Base-by-base conservation (phyloP, 2,329 filamentous ascomycete genomes). In the Colletotrichum godetiae region DNA sequence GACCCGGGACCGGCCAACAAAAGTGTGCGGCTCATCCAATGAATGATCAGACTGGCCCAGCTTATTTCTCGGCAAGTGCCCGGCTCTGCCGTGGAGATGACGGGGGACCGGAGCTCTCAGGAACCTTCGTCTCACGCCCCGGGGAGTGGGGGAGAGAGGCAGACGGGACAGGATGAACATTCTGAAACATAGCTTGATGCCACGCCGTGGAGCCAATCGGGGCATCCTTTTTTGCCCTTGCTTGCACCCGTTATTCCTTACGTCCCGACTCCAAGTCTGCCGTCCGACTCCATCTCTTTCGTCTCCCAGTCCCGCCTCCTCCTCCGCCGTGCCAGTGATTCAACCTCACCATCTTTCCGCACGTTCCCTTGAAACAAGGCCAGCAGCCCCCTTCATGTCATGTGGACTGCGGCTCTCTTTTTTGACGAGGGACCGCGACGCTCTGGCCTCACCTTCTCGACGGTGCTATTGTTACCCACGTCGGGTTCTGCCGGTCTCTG, bases 361-460 rank as follows among this genome's bases (percentile, higher is more conserved):
- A 72, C 59, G 63, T 72, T 55, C 66, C 59, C 33, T 59, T 69
- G 69, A 72, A 72, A 72, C 69, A 68, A 57, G 69, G 53, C 65
- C 65, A 62, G 42, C 29, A 62, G 35, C 49, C 57, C 22, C 27
- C 46, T n/a, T 57, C 64, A 49, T 49, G 57, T 72, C 37, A 27
- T 68, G 46, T 37, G 35, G 49, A 57, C 35, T 33, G 4, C 13
- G 37, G 49, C 31, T 59, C 29, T 24, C 19, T 42, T 24, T 42
- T 42, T 42, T 19, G 37, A 59, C 19, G 49, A 55, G 19, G 15
- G 29, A 55, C 46, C 52, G 15, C 27, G 27, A 33, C 59, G 27
- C 64, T 68, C 22, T 62, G 64, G 37, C 61, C 31, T 58, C n/a
- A 42, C 46, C 27, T 27, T 27, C 31, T 49, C 42, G 42, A 22